Conservation (phyloP, 2,329 filamentous ascomycete genomes). For the Cercospora sojina region DNA sequence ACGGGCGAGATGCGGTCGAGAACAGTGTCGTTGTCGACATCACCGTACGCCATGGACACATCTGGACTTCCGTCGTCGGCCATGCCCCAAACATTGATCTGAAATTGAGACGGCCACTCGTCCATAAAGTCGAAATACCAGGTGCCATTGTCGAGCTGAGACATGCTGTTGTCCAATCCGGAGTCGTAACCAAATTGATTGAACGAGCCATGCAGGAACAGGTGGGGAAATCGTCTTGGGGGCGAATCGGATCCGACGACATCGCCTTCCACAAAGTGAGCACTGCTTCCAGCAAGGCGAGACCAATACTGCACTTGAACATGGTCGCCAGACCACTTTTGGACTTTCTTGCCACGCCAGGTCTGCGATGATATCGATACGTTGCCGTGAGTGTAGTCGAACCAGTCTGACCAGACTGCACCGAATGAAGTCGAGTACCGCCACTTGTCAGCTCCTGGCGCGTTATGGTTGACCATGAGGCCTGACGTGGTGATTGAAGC, state of each 20-base stretch:
- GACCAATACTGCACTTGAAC: conserved; percentile 65
- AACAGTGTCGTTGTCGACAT: conserved; percentile 60
- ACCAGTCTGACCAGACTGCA: conserved; percentile 59
- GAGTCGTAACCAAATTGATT: conserved; percentile 65
- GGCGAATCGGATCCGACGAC: conserved; percentile 43
- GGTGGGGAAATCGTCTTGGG: conserved; percentile 57
- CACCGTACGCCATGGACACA: conserved; percentile 58
- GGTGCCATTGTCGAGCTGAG: conserved; percentile 48
- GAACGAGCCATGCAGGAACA: conserved; percentile 62
- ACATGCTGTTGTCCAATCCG: conserved; percentile 56
- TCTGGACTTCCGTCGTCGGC: conserved; percentile 63
- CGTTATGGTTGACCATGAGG: conserved; percentile 57
- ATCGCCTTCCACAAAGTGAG: conserved; percentile 62
- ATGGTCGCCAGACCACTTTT: conserved; percentile 62
- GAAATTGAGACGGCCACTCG: conserved; percentile 62
- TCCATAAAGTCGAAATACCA: conserved; percentile 63
- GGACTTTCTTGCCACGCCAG: conserved; percentile 57
- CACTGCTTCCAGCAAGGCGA: conserved; percentile 57
- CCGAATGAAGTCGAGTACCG: conserved; percentile 64
- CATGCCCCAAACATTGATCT: conserved; percentile 67
- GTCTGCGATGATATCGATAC: conserved; percentile 48
- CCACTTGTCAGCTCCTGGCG: conserved; percentile 61
- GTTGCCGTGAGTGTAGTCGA: conserved; percentile 55
- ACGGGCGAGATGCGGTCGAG: conserved; percentile 63
- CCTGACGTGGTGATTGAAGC: conserved; percentile 39